Conservation (phyloP, 257 asterid genomes). For the Lavandula angustifolia region DNA sequence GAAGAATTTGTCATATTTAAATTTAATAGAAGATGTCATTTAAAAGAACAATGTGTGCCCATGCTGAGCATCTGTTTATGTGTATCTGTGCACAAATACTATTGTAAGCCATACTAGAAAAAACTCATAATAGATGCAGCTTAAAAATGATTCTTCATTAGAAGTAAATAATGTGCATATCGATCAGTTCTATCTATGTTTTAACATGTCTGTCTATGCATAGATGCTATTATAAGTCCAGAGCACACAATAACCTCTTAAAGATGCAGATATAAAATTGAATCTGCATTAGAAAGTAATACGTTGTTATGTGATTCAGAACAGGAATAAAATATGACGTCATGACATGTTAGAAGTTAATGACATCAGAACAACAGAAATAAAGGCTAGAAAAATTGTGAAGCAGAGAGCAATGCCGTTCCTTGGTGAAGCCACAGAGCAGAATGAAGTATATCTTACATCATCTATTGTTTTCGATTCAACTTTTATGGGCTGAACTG, state of each 20-base stretch:
- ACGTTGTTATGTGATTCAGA: conserved; percentile 1
- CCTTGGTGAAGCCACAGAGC: conserved; percentile 13
- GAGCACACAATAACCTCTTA: not conserved
- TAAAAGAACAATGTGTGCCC: not conserved
- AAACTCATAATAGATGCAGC: conserved; percentile 10
- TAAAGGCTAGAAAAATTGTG: conserved; percentile 17
- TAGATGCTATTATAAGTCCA: not conserved
- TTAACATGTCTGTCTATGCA: not conserved
- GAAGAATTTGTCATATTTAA: conserved; percentile 30
- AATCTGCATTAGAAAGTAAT: conserved; percentile 20
- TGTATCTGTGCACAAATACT: not conserved
- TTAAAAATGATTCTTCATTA: not conserved
- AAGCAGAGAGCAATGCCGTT: conserved; percentile 18
- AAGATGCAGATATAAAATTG: conserved; percentile 17
- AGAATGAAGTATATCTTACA: conserved; percentile 46
- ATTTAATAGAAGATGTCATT: conserved; percentile 19
- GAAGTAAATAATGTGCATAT: not conserved
- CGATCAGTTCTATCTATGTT: not conserved
- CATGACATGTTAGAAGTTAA: not conserved
- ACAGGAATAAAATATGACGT: conserved; percentile 18
- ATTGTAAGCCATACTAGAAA: not conserved
- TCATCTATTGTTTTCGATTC: conserved; percentile 60
- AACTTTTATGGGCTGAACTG: conserved; percentile 80
- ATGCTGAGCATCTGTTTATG: not conserved
- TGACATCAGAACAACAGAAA: conserved; percentile 6